Evolutionary conservation across 148 eudicot genomes (phyloP).

Genomic region (Rhododendron mucronatum): DNA sequence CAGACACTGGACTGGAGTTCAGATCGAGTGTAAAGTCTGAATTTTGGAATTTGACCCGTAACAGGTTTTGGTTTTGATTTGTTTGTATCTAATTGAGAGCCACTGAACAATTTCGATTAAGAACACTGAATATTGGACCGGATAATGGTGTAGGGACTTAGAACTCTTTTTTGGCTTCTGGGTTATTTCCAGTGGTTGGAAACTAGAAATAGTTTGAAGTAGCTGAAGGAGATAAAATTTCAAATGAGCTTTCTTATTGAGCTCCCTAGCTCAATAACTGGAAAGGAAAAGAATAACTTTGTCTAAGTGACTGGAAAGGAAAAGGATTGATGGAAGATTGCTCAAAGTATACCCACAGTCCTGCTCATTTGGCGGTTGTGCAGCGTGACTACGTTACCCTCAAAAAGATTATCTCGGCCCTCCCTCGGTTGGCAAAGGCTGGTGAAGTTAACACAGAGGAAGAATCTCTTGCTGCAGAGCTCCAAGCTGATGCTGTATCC

Average conservation of each 20-base stretch:
- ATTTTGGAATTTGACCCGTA: background rate
- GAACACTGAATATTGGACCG: background rate
- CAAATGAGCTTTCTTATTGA: background rate
- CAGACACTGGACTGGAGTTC: background rate
- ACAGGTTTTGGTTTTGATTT: background rate
- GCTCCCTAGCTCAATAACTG: background rate
- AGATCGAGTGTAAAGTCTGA: background rate
- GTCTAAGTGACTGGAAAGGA: slow-evolving; percentile 6
- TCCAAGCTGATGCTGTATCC: slow-evolving; percentile 67
- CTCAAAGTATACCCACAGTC: slow-evolving; percentile 70
- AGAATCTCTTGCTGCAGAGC: slow-evolving; percentile 74
- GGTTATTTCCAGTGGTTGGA: background rate
- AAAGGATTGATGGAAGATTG: slow-evolving; percentile 60
- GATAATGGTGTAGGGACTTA: background rate
- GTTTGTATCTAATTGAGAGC: background rate
- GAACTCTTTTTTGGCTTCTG: background rate
- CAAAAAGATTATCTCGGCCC: slow-evolving; percentile 38
- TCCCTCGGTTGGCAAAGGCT: slow-evolving; percentile 75
- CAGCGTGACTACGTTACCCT: slow-evolving; percentile 56
- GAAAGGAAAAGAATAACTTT: slow-evolving; percentile 10
- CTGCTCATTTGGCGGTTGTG: slow-evolving; percentile 69
- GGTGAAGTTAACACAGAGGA: slow-evolving; percentile 73
- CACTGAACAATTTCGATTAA: background rate
- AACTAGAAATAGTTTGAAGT: background rate
- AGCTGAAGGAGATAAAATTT: background rate